Conservation (phyloP, 345 rosid species). For the Populus nigra region DNA sequence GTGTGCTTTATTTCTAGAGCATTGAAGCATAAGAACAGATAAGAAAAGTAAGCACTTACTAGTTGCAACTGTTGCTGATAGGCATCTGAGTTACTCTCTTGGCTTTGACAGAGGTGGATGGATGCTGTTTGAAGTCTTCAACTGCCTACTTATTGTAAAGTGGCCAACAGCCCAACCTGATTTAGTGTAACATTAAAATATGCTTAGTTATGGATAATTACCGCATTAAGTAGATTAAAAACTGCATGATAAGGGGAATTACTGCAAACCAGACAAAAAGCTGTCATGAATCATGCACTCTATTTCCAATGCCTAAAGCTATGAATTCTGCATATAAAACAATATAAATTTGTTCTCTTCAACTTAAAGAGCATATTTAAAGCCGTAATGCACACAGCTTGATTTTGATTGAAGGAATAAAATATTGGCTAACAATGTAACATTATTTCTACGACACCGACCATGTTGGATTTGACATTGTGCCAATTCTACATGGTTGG, state of each 20-base stretch:
- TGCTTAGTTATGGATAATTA: conserved; percentile 25
- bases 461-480: background rate
- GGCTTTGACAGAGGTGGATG: conserved; percentile 12
- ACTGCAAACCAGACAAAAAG: conserved; percentile 36
- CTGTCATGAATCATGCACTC: conserved; percentile 39
- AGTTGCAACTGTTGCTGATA: conserved; percentile 26
- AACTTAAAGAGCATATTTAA: conserved; percentile 19
- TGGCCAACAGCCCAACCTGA: conserved; percentile 61
- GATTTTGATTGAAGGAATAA: conserved; percentile 32
- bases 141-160: conserved; percentile 26
- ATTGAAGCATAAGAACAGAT: conserved; percentile 25
- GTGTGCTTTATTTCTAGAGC: conserved; percentile 34
- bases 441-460: conserved; percentile 5
- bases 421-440: background rate
- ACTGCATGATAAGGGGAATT: conserved; percentile 14
- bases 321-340: conserved; percentile 37
- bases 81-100: conserved; percentile 15
- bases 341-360: conserved; percentile 27
- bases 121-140: conserved; percentile 8
- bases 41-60: conserved; percentile 15
- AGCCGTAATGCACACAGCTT: conserved; percentile 32
- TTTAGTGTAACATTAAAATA: conserved; percentile 36
- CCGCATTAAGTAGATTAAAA: conserved; percentile 15
- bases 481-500: background rate
- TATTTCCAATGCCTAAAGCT: conserved; percentile 43